phyloP scores from a whole-genome alignment of 345 rosid genomes.

The Arabidopsis arenosa region DNA sequence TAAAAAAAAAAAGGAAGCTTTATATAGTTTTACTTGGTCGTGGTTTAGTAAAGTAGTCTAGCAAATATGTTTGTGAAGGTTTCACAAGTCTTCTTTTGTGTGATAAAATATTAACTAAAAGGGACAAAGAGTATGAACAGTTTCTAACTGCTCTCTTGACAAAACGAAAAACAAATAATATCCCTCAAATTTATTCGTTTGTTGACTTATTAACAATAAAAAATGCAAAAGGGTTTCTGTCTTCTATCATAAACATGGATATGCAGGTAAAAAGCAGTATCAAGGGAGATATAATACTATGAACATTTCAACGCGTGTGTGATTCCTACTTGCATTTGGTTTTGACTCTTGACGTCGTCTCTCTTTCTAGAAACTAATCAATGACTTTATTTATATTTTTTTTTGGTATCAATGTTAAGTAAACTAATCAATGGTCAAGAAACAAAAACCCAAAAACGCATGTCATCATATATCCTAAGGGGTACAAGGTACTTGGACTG shows the following conservation, averaged over 20 bases:
- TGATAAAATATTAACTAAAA: constrained; percentile 6
- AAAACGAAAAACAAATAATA: constrained; percentile 4
- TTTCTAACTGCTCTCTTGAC: constrained; percentile 40
- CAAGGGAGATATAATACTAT: neutral
- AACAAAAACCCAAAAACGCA: neutral
- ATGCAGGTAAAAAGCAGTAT: constrained; percentile 36
- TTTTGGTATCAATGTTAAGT: too few species aligned
- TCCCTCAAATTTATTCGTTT: neutral
- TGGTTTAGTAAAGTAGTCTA: constrained; percentile 1
- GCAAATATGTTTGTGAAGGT: neutral
- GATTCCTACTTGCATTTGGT: constrained; percentile 14
- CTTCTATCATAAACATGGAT: constrained; percentile 31
- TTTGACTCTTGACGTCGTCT: constrained; percentile 34
- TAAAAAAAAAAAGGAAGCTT: neutral
- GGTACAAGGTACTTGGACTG: neutral
- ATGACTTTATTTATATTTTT: neutral
- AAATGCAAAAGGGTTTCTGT: constrained; percentile 5
- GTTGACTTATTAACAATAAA: constrained; percentile 23
- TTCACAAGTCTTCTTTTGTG: constrained; percentile 23
- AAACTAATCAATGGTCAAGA: constrained; percentile 4
- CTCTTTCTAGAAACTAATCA: constrained; percentile 35
- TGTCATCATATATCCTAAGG: neutral
- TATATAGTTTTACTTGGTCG: constrained; percentile 29
- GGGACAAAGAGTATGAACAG: constrained; percentile 30
- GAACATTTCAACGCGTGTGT: constrained; percentile 34